Evolutionary conservation across 352 stramenopile genomes (phyloP).

Genomic region (Phytophthora pluvialis): DNA sequence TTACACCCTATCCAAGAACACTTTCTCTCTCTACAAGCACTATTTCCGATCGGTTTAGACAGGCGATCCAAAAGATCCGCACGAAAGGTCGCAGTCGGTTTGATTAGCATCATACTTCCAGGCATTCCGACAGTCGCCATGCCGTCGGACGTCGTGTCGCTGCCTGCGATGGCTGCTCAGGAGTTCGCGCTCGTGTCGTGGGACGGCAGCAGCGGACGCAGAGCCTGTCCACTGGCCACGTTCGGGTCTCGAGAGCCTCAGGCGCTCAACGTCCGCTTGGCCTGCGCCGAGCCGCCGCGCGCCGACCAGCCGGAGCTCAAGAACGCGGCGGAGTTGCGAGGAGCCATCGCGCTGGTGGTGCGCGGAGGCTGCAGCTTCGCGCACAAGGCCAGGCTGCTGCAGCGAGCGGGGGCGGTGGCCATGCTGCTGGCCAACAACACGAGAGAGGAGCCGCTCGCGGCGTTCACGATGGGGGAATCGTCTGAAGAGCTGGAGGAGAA

Average conservation of each 20-base stretch:
- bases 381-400: constrained; percentile 64
- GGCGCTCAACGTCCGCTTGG: constrained; percentile 39
- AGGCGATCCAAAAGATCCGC: constrained; percentile 28
- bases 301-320: constrained; percentile 57
- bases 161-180: constrained; percentile 26
- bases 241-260: constrained; percentile 53
- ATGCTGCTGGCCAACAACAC: constrained; percentile 62
- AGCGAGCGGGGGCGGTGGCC: constrained; percentile 59
- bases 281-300: constrained; percentile 64
- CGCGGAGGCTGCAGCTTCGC: constrained; percentile 75
- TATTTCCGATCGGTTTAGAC: constrained; percentile 25
- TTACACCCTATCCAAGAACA: not conserved
- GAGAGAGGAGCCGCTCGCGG: constrained; percentile 57
- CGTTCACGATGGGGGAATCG: constrained; percentile 65
- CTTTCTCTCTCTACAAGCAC: constrained; percentile 11
- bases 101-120: constrained; percentile 17
- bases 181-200: constrained; percentile 65
- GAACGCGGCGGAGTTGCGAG: constrained; percentile 54
- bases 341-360: constrained; percentile 66
- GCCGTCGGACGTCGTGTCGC: not conserved
- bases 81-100: constrained; percentile 48
- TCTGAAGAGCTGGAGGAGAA: constrained; percentile 27
- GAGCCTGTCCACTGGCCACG: constrained; percentile 61
- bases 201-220: constrained; percentile 46
- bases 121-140: not conserved